phyloP scores from a whole-genome alignment of 2,329 filamentous ascomycete genomes.

The Plectosphaerella sp. region DNA sequence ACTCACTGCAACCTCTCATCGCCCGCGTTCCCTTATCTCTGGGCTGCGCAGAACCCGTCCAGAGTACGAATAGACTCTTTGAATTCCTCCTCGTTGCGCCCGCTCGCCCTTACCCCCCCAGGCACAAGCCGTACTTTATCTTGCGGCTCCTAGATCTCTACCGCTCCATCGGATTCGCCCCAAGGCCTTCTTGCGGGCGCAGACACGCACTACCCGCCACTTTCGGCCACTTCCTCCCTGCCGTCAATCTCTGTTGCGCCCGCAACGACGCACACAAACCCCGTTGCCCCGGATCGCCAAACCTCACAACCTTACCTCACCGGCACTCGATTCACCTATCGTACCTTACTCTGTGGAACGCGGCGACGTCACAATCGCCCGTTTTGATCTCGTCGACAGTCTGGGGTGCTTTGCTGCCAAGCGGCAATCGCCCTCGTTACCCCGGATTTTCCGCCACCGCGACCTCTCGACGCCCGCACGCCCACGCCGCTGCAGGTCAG shows the following conservation, averaged over 20 bases:
- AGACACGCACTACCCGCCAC: conserved; percentile 17
- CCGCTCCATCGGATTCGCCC: conserved; percentile 11
- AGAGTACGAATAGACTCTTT: conserved; percentile 6
- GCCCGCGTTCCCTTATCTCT: conserved; percentile 15
- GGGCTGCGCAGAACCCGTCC: conserved; percentile 13
- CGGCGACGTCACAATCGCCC: conserved; percentile 27
- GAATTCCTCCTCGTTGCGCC: conserved; percentile 12
- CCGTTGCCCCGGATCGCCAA: no score
- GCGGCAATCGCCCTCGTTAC: conserved; percentile 3
- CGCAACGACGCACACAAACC: conserved; percentile 26
- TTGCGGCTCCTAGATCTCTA: conserved; percentile 24
- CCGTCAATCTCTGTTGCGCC: conserved; percentile 23
- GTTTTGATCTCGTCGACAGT: conserved; percentile 21
- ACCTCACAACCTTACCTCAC: conserved; percentile 20
- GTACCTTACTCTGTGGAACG: conserved; percentile 14
- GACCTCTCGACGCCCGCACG: conserved; percentile 15
- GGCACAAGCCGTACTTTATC: conserved; percentile 15
- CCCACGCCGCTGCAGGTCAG: conserved; percentile 23
- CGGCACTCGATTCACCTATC: not conserved
- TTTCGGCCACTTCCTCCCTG: conserved; percentile 15
- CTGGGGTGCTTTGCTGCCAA: conserved; percentile 6
- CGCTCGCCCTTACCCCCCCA: conserved; percentile 12
- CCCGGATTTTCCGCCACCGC: conserved; percentile 22
- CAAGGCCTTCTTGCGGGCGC: conserved; percentile 13
- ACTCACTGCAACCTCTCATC: conserved; percentile 16